Base-by-base conservation (phyloP, 257 asterid genomes). In the Ilex aquifolium region DNA sequence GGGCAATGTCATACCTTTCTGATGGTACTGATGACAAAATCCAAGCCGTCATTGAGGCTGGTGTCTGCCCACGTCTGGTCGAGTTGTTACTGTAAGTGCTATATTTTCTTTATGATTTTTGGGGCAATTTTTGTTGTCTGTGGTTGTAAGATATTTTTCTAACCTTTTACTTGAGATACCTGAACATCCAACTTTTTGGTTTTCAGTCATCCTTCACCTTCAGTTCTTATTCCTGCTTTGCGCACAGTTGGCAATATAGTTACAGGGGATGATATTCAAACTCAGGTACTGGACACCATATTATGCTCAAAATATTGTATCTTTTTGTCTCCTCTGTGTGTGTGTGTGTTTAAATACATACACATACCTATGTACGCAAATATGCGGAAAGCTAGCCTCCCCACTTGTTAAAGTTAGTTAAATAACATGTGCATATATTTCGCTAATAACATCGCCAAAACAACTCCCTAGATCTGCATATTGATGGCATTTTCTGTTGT, bases 1-100 rank as follows among this genome's bases (percentile, higher is more conserved):
- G 96, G 97, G 96, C 97, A 2, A 88, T 90, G 59, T 90, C 96
- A 27, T 90, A 88, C 71, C 93, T 90, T 49, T 90, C 97, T 6
- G 97, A 90, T 77, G 97, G 97, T 32, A 77, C 86, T 42, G 79
- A 90, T 68, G 96, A 85, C 63, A 87, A 90, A 72, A 91, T 91
- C 73, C 94, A 91, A 85, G 88, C 93, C 59, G 97, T 91, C 50
- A 82, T 91, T 13, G 97, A 91, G 63, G 80, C 97, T 76, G 97
- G 88, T 58, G 91, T 84, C 48, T 83, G 95, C 77, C 82, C 86
- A 5, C 96, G 95, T 17, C 66, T 90, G 44, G 87, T 90, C 40
- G 97, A 83, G 76, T 63, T 90, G 29, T 69, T 91, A 68, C 69
- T 66, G 97, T 91, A 78, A 86, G 97, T 82, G 56, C 2, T 32